Conservation (phyloP, 73 alveolate species). For the Urostyla sp. region DNA sequence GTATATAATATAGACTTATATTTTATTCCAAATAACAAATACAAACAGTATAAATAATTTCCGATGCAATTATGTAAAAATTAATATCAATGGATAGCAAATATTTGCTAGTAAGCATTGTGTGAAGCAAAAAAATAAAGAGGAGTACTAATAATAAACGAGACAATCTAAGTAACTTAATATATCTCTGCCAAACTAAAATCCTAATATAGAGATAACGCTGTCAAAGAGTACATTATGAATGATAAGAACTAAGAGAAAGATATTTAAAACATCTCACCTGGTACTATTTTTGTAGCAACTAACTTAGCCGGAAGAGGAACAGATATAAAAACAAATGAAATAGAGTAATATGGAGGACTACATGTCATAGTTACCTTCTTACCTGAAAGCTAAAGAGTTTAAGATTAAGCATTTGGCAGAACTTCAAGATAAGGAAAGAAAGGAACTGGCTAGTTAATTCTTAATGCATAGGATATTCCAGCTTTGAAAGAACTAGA, state of each 20-base stretch:
- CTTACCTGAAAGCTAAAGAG: slow-evolving; percentile 77
- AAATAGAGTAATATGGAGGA: slow-evolving; percentile 77
- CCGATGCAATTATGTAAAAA: background rate
- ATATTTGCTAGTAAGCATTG: background rate
- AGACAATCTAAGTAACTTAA: slow-evolving; percentile 31
- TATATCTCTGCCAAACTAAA: background rate
- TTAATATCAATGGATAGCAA: background rate
- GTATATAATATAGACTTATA: slow-evolving; percentile 55
- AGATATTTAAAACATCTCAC: background rate
- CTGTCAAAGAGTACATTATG: background rate
- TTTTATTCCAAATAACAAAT: slow-evolving; percentile 67
- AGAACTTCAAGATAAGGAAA: slow-evolving; percentile 83
- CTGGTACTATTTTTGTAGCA: slow-evolving; percentile 69
- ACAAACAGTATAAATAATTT: slow-evolving; percentile 22
- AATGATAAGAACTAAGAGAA: background rate
- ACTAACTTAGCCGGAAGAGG: slow-evolving; percentile 80
- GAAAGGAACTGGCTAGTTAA: slow-evolving; percentile 65
- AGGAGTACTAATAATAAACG: slow-evolving; percentile 59
- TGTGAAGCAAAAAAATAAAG: slow-evolving; percentile 14
- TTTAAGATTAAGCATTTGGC: slow-evolving; percentile 84
- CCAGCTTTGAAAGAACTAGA: too few relatives aligned
- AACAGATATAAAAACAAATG: slow-evolving; percentile 74
- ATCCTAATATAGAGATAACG: background rate
- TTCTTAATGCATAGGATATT: too few relatives aligned
- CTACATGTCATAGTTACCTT: slow-evolving; percentile 85